A percentile compares a stretch with the other conserved stretches of the same genome.
Evolutionary conservation across 768 basidiomycete genomes (phyloP).

Genomic region (Podaxis rugospora): DNA sequence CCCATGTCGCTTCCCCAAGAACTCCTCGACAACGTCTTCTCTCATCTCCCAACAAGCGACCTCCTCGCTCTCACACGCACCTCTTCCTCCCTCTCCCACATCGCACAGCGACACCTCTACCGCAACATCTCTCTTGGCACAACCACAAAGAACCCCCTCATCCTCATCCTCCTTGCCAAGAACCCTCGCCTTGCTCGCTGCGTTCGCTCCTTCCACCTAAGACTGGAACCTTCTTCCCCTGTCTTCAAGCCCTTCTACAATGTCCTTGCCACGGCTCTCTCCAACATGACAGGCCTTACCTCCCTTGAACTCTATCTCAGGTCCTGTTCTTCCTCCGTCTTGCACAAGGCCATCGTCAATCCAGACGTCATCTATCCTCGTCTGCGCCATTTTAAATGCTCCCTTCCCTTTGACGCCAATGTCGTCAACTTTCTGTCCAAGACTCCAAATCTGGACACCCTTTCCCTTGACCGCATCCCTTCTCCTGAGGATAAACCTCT

Average conservation of each 20-base stretch:
- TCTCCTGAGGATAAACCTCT: constrained; percentile 18
- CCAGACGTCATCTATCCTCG: constrained; percentile 32
- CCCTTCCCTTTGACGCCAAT: constrained; percentile 56
- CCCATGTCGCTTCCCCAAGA: constrained; percentile 52
- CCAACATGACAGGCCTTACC: constrained; percentile 55
- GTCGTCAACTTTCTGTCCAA: constrained; percentile 56
- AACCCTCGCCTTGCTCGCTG: constrained; percentile 52
- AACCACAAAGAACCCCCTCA: constrained; percentile 38
- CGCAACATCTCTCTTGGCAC: constrained; percentile 46
- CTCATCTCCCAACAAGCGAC: constrained; percentile 24
- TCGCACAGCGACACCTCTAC: constrained; percentile 63
- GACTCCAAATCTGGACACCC: constrained; percentile 48
- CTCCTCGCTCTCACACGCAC: constrained; percentile 49
- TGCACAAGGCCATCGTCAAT: constrained; percentile 24
- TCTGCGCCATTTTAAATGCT: constrained; percentile 53
- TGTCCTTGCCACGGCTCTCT: constrained; percentile 48
- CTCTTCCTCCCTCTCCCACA: constrained; percentile 33
- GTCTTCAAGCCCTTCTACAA: constrained; percentile 44
- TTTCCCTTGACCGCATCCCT: constrained; percentile 47
- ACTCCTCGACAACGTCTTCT: constrained; percentile 51
- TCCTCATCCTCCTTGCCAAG: constrained; percentile 52
- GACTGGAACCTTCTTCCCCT: constrained; percentile 35
- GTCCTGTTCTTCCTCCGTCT: constrained; percentile 46
- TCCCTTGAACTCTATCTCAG: constrained; percentile 52
- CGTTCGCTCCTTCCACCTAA: constrained; percentile 61